A percentile compares a stretch with the other conserved stretches of the same genome.
phyloP scores from a whole-genome alignment of 352 stramenopile species.

The Phytophthora fragariaefolia region DNA sequence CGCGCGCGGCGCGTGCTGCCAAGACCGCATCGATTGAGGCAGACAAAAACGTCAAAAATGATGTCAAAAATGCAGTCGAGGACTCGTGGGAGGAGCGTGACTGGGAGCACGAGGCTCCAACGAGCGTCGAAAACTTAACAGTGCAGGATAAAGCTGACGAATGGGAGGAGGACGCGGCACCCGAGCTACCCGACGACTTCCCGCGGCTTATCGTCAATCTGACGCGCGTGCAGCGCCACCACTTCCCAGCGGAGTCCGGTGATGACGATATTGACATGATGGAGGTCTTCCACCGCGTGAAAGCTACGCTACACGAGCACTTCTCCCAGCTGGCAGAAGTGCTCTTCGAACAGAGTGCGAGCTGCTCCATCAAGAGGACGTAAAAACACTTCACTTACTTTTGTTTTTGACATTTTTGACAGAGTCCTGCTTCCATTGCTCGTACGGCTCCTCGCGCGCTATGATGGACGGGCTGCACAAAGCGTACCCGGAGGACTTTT shows the following conservation, averaged over 20 bases:
- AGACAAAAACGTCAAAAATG: constrained; percentile 18
- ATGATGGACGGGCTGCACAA: constrained; percentile 59
- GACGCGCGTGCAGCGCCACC: constrained; percentile 56
- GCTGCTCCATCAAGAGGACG: too few species aligned
- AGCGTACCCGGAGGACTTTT: constrained; percentile 62
- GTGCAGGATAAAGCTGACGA: constrained; percentile 18
- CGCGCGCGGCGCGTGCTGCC: constrained; percentile 5
- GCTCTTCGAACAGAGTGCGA: constrained; percentile 71
- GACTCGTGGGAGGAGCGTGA: constrained; percentile 59
- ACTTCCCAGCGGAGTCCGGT: constrained; percentile 44
- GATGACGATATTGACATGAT: constrained; percentile 39
- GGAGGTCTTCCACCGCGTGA: constrained; percentile 55
- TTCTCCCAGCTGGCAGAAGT: constrained; percentile 67
- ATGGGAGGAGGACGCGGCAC: constrained; percentile 46
- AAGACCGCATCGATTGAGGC: not conserved
- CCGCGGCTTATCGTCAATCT: constrained; percentile 74
- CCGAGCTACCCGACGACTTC: constrained; percentile 71
- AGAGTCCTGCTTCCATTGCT: constrained; percentile 76
- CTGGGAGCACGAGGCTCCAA: constrained; percentile 33
- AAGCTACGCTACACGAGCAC: constrained; percentile 58
- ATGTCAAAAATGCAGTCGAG: constrained; percentile 12
- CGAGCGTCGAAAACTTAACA: not conserved
- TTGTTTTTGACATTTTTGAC: constrained; percentile 9
- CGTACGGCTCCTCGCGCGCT: constrained; percentile 58
- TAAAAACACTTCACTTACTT: too few species aligned